Evolutionary conservation across 1,284 basidiomycete species (phyloP), one percentile per base, ranked within the genome.

Genomic region (Cutaneotrichosporon arboriforme): DNA sequence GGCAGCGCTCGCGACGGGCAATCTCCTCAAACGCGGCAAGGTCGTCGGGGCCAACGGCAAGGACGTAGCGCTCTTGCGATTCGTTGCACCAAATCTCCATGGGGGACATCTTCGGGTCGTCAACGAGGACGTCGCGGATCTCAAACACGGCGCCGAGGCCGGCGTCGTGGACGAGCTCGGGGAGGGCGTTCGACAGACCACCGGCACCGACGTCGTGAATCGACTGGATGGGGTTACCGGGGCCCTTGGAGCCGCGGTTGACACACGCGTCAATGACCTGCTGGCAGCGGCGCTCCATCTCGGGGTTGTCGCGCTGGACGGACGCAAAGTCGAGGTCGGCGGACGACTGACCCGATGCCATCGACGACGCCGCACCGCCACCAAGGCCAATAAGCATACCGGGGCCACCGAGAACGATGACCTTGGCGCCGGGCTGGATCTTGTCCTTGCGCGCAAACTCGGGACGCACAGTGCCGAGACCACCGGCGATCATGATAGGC

Each of bases 11-110:
- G 58, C 94, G 81, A 68, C 81, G 80, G 13, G 90, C 90, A 41
- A 97, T 86, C 8, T 69, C 76, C 68, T 85, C 83, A 74, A 99
- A 97, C 9, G 65, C 61, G 4, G 66, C 62, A 22, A 79, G 66
- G 15, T 78, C 73, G 15, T 83, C 80, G 4, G 83, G 81, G 1
- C 81, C 81, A 56, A 96, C 81, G 15, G 91, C 96, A 31, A 98
- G 81, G 33, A 98, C 96, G 70, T 98, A 98, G 41, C 96, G 85
- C 71, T 99, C 94, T 77, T 99, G 94, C 61, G 86, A 89, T 77
- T 99, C 96, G 76, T 99, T 99, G 75, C 96, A 98, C 94, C 94
- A 99, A 57, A 98, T 97, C 77, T 97, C 94, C 92, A 98, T 97
- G 0, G 94, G 96, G 9, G 89, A 93, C 90, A 99, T 91, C 43